Evolutionary conservation across 73 alveolate genomes (phyloP).

Genomic region (Symbiodinium natans): DNA sequence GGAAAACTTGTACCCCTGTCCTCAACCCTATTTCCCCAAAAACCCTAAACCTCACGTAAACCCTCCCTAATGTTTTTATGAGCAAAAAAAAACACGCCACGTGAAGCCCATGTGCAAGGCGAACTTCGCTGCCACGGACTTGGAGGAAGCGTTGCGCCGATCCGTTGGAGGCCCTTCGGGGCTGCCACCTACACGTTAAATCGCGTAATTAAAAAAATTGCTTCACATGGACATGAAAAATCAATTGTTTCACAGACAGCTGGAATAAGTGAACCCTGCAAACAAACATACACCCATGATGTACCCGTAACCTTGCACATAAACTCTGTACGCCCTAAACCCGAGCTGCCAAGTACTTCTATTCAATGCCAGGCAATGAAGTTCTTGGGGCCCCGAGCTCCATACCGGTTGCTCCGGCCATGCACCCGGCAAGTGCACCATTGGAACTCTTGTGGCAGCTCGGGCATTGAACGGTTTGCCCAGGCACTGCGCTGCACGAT

Average conservation of each 20-base stretch:
- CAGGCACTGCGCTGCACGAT: conserved; percentile 67
- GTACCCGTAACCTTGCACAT: too few relatives aligned
- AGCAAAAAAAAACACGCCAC: too few relatives aligned
- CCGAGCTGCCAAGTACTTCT: neutral
- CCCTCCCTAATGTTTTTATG: too few relatives aligned
- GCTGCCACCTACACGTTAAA: too few relatives aligned
- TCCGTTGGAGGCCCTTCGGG: neutral
- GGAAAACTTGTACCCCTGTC: too few relatives aligned
- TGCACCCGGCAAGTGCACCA: neutral
- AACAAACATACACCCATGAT: too few relatives aligned
- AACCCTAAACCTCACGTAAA: too few relatives aligned
- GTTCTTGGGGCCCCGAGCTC: conserved; percentile 65
- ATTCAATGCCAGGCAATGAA: conserved; percentile 30
- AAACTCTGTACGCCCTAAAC: neutral
- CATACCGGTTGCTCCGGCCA: conserved; percentile 74
- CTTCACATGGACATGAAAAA: neutral
- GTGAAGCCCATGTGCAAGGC: neutral
- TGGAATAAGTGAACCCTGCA: too few relatives aligned
- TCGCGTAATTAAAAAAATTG: too few relatives aligned
- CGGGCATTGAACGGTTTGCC: neutral
- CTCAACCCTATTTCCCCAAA: too few relatives aligned
- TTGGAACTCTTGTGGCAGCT: neutral
- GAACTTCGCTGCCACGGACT: neutral
- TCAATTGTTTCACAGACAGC: neutral
- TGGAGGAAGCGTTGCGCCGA: neutral